Conservation (phyloP, 768 basidiomycete genomes). For the Russula sp. region DNA sequence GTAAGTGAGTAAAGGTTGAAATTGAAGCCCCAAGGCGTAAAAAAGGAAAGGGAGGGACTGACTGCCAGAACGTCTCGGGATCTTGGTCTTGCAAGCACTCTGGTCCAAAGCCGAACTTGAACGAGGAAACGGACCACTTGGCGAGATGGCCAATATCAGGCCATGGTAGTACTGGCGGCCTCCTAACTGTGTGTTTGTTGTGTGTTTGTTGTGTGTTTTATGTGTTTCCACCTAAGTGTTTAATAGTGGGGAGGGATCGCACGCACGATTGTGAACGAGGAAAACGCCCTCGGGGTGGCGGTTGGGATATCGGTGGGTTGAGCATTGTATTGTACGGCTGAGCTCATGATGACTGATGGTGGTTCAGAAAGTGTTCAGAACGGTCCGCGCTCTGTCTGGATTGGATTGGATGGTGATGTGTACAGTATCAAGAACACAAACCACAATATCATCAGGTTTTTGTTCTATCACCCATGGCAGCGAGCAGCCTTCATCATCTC, state of each 20-base stretch:
- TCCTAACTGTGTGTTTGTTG: conserved; percentile 37
- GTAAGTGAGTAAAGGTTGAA: conserved; percentile 7
- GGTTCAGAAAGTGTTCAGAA: no score
- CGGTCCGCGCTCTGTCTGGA: no score
- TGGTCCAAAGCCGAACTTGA: conserved; percentile 94
- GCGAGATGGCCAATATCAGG: conserved; percentile 86
- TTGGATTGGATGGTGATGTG: no score
- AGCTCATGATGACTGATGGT: not conserved
- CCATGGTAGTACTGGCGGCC: conserved; percentile 57
- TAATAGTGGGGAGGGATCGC: not conserved
- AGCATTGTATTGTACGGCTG: conserved; percentile 10
- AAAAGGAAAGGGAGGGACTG: conserved; percentile 35
- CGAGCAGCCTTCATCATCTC: conserved; percentile 35
- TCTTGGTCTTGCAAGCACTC: conserved; percentile 88
- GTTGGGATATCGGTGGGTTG: conserved; percentile 1
- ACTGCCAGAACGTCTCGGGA: conserved; percentile 98
- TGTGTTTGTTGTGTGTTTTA: no score
- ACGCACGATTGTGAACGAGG: conserved; percentile 42
- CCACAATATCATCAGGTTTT: not conserved
- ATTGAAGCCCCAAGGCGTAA: no score
- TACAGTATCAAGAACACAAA: not conserved
- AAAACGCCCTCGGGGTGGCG: conserved; percentile 38
- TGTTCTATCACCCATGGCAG: not conserved
- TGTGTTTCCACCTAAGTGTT: not conserved
- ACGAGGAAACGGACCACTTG: conserved; percentile 94